Conservation (phyloP, 1,284 basidiomycete genomes). For the Ustilago tritici region DNA sequence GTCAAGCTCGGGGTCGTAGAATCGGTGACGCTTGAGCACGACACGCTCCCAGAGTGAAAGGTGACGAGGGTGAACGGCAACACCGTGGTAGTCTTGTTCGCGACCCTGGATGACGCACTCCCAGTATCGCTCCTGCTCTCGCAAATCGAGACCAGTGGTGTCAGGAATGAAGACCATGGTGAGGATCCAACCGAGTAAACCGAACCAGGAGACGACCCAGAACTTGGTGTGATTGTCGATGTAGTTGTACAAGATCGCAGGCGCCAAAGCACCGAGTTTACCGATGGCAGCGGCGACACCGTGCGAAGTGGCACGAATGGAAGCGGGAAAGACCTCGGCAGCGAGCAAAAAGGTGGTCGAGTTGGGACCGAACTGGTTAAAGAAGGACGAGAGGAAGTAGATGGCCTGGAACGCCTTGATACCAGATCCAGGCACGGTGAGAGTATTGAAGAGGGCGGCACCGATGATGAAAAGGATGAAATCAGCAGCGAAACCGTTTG, state of each 20-base stretch:
- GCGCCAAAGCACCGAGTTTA: conserved; percentile 70
- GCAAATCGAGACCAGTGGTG: conserved; percentile 74
- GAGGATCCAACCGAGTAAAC: conserved; percentile 72
- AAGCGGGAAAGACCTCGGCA: conserved; percentile 70
- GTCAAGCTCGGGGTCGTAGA: conserved; percentile 74
- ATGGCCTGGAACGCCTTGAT: conserved; percentile 72
- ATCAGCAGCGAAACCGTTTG: conserved; percentile 72
- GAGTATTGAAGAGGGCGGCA: conserved; percentile 70
- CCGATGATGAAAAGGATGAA: conserved; percentile 72
- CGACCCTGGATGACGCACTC: conserved; percentile 72
- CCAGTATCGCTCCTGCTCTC: conserved; percentile 75
- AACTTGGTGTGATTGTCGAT: conserved; percentile 71
- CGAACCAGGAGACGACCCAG: conserved; percentile 74
- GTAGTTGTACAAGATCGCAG: conserved; percentile 71
- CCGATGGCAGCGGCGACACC: conserved; percentile 70
- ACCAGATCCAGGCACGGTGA: conserved; percentile 66
- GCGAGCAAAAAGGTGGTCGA: conserved; percentile 70
- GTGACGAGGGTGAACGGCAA: conserved; percentile 74
- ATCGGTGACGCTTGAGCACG: conserved; percentile 72
- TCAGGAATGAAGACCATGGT: conserved; percentile 73
- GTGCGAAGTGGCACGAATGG: conserved; percentile 70
- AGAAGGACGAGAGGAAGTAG: conserved; percentile 73
- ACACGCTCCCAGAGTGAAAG: conserved; percentile 72
- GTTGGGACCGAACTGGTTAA: conserved; percentile 74
- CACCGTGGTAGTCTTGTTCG: conserved; percentile 73